Evolutionary conservation across 2,329 filamentous ascomycete species (phyloP).

Genomic region (Scedosporium aurantiacum): DNA sequence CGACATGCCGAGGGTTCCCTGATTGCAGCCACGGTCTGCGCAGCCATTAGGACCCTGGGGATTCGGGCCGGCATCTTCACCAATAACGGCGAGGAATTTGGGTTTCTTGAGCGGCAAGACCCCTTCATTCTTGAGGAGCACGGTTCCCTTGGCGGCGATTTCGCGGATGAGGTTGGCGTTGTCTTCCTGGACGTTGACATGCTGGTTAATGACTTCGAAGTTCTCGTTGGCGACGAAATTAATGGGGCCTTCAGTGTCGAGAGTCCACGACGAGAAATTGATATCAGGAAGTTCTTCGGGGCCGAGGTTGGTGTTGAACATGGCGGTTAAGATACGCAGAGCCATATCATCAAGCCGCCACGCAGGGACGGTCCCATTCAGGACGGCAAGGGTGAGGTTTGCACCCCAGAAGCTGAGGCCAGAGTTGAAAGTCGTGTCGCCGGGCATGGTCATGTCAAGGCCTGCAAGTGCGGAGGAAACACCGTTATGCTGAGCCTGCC

Average conservation of each 20-base stretch:
- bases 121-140: slow-evolving; percentile 78
- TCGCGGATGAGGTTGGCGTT: slow-evolving; percentile 66
- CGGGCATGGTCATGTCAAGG: slow-evolving; percentile 82
- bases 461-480: slow-evolving; percentile 57
- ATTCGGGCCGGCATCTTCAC: slow-evolving; percentile 72
- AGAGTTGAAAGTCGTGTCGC: slow-evolving; percentile 66
- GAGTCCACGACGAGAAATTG: slow-evolving; percentile 86
- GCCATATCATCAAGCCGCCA: slow-evolving; percentile 89
- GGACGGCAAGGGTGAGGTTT: slow-evolving; percentile 75
- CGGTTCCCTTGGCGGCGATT: slow-evolving; percentile 67
- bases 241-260: slow-evolving; percentile 59
- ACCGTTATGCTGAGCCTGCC: slow-evolving; percentile 64
- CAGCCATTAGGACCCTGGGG: slow-evolving; percentile 70
- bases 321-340: slow-evolving; percentile 65
- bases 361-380: slow-evolving; percentile 81
- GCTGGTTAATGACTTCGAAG: slow-evolving; percentile 61
- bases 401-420: slow-evolving; percentile 69
- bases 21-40: slow-evolving; percentile 49
- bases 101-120: slow-evolving; percentile 69
- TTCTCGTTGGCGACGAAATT: slow-evolving; percentile 53
- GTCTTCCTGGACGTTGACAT: slow-evolving; percentile 71
- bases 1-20: slow-evolving; percentile 58
- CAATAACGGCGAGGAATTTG: slow-evolving; percentile 65
- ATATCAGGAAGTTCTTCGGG: slow-evolving; percentile 39
- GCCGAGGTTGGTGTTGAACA: slow-evolving; percentile 53